Percentiles rank a stretch among this genome's conserved stretches.
Evolutionary conservation across 2,329 filamentous ascomycete genomes (phyloP).

Genomic region (Talaromyces sp.): DNA sequence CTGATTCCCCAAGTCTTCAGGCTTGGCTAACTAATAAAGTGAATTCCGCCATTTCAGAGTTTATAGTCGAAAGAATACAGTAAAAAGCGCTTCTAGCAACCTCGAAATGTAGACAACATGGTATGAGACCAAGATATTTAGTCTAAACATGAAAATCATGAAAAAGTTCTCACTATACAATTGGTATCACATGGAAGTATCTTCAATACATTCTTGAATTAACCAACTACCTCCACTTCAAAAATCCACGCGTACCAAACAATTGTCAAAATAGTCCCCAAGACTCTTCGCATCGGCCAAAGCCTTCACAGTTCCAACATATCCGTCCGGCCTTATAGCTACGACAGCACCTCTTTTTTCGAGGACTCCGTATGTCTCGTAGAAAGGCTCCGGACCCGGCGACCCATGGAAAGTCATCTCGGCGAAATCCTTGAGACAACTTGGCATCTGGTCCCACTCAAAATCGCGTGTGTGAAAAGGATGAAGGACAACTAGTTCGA

Average conservation of each 20-base stretch:
- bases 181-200: not conserved
- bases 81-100: not conserved
- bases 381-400: slow-evolving; percentile 34
- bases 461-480: slow-evolving; percentile 29
- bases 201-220: not conserved
- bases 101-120: too few species aligned
- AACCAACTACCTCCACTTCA: not conserved
- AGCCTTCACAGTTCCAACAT: slow-evolving; percentile 26
- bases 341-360: slow-evolving; percentile 29
- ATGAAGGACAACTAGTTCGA: slow-evolving; percentile 37
- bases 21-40: too few species aligned
- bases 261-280: slow-evolving; percentile 2
- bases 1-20: too few species aligned
- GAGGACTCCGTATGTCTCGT: slow-evolving; percentile 35
- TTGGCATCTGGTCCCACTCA: slow-evolving; percentile 32
- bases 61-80: not conserved
- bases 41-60: not conserved
- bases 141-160: too few species aligned
- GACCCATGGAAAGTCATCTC: slow-evolving; percentile 38
- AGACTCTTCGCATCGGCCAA: not conserved
- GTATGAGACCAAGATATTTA: too few species aligned
- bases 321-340: slow-evolving; percentile 40
- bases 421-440: slow-evolving; percentile 29
- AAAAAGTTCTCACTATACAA: too few species aligned
- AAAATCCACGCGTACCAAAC: not conserved